A percentile compares a stretch with the other conserved stretches of the same genome.
Conservation (phyloP, 1,284 basidiomycete genomes). For the Puccinia polysora region DNA sequence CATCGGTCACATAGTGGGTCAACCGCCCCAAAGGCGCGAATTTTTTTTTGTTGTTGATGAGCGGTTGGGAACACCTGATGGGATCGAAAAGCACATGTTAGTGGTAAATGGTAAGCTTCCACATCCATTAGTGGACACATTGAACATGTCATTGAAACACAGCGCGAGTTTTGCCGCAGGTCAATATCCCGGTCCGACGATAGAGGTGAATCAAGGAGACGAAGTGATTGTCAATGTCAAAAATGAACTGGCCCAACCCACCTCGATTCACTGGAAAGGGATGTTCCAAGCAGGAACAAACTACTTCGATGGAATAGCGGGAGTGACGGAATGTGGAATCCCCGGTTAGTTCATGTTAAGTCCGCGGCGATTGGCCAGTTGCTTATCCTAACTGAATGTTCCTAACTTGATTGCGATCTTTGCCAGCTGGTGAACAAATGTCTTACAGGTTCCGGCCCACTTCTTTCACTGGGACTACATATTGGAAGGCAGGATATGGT, state of each 20-base stretch:
- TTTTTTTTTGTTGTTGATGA: constrained; percentile 46
- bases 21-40: constrained; percentile 41
- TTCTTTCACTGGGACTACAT: constrained; percentile 45
- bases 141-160: background rate
- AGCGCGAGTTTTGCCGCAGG: constrained; percentile 15
- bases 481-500: constrained; percentile 45
- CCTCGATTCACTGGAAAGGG: constrained; percentile 46
- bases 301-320: constrained; percentile 45
- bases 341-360: constrained; percentile 29
- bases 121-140: background rate
- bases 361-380: background rate
- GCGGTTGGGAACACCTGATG: constrained; percentile 45
- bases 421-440: constrained; percentile 36
- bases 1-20: constrained; percentile 20
- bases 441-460: constrained; percentile 45
- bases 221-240: constrained; percentile 45
- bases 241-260: constrained; percentile 44
- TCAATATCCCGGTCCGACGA: constrained; percentile 46
- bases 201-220: constrained; percentile 46
- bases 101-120: constrained; percentile 46
- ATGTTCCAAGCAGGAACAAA: constrained; percentile 45
- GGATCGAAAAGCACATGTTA: constrained; percentile 45
- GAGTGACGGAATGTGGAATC: constrained; percentile 52
- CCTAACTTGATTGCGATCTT: background rate
- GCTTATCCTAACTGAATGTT: constrained; percentile 44